phyloP scores from a whole-genome alignment of 2,329 filamentous ascomycete genomes.

The Hymenoscyphus occultus region DNA sequence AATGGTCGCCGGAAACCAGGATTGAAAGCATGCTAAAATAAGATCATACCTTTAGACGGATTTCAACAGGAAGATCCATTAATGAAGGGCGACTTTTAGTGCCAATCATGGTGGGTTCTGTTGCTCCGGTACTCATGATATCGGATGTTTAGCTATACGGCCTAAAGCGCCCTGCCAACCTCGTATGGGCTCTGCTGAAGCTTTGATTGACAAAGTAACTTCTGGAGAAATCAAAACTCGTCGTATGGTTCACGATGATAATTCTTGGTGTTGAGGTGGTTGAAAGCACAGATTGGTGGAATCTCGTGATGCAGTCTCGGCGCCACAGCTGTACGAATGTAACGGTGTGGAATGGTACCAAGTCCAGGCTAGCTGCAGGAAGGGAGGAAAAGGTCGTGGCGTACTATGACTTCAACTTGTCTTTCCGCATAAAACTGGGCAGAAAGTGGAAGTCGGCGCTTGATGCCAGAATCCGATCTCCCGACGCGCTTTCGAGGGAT shows the following conservation, averaged over 20 bases:
- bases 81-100: constrained; percentile 25
- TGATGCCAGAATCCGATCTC: neutral
- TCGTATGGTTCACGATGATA: neutral
- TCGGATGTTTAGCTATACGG: neutral
- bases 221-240: no score
- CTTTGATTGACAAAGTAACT: no score
- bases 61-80: constrained; percentile 34
- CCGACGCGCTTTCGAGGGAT: neutral
- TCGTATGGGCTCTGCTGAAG: no score
- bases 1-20: neutral
- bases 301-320: neutral
- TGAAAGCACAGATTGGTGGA: neutral
- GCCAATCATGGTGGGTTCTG: constrained; percentile 12
- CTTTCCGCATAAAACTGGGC: neutral
- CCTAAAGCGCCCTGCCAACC: neutral
- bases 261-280: neutral
- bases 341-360: neutral
- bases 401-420: neutral
- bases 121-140: neutral
- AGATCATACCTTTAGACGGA: constrained; percentile 33
- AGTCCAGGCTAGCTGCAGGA: constrained; percentile 1
- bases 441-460: neutral
- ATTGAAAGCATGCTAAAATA: neutral
- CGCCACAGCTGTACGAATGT: neutral
- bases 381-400: neutral